Conservation (phyloP, 2,329 filamentous ascomycete species). For the Phyllosticta paracitricarpa region DNA sequence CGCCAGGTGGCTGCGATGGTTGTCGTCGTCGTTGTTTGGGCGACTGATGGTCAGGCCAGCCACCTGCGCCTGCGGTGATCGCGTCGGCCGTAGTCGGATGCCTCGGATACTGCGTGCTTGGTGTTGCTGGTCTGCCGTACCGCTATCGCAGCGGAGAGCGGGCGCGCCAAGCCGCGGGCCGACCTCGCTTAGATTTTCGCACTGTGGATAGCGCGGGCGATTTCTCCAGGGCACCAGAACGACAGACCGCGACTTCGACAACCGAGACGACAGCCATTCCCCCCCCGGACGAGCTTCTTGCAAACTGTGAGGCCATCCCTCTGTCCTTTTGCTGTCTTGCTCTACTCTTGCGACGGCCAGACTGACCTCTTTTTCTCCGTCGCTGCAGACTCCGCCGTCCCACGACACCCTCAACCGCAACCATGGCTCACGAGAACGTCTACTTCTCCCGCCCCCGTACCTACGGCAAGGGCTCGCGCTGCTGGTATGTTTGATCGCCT, state of each 20-base stretch:
- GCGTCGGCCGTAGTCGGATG: not conserved
- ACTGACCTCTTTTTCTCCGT: not conserved
- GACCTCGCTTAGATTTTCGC: conserved; percentile 11
- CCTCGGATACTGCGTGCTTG: not conserved
- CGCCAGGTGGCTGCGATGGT: not conserved
- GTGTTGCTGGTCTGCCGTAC: not conserved
- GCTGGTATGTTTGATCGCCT: conserved; percentile 61
- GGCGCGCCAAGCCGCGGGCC: conserved; percentile 9
- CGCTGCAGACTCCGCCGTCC: conserved; percentile 10
- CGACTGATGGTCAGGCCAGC: not conserved
- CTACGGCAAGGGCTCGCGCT: conserved; percentile 93
- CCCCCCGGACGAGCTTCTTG: conserved; percentile 9
- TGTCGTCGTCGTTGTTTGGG: not conserved
- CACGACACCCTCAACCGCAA: conserved; percentile 34
- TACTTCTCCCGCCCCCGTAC: conserved; percentile 97
- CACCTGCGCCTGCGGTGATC: not conserved
- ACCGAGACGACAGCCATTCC: conserved; percentile 6
- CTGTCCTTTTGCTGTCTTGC: not conserved
- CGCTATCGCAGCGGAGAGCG: not conserved
- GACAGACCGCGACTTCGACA: conserved; percentile 8
- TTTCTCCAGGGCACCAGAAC: not conserved
- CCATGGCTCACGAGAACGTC: conserved; percentile 88
- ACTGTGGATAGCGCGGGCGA: conserved; percentile 10
- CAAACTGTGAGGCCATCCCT: conserved; percentile 4
- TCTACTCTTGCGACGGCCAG: not conserved